Percentiles rank a stretch among this genome's conserved stretches.
Conservation (phyloP, 495 filamentous ascomycete genomes). For the Penicillium cosmopolitanum region DNA sequence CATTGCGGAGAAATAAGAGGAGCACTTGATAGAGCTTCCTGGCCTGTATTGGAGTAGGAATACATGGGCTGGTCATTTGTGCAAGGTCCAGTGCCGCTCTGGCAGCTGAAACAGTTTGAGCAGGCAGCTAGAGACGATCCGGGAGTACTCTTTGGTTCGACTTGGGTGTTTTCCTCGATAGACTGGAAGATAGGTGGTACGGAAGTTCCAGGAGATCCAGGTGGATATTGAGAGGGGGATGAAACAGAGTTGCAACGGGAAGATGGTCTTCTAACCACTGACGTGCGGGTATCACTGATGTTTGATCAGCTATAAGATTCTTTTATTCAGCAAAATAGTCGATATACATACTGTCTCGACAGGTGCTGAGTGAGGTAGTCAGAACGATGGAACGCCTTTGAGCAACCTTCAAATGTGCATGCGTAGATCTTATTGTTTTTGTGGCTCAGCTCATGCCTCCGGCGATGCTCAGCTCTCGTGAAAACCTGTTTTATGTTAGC, state of each 20-base stretch:
- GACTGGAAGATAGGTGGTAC: not conserved
- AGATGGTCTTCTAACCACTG: not conserved
- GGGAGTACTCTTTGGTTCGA: not conserved
- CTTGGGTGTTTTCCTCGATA: not conserved
- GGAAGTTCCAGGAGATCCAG: not conserved
- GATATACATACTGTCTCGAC: constrained; percentile 18
- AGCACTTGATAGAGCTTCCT: not conserved
- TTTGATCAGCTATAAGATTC: not conserved
- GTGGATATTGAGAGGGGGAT: not conserved
- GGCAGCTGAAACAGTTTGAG: constrained; percentile 7
- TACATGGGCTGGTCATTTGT: not conserved
- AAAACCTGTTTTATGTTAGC: constrained; percentile 56
- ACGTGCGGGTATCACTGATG: constrained; percentile 1
- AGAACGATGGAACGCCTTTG: constrained; percentile 24
- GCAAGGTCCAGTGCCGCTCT: not conserved
- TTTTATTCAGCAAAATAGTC: not conserved
- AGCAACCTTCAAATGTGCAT: constrained; percentile 19
- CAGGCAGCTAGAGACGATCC: not conserved
- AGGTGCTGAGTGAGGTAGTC: constrained; percentile 27
- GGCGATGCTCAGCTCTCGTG: constrained; percentile 76
- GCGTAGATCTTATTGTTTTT: constrained; percentile 16
- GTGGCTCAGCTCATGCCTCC: constrained; percentile 25
- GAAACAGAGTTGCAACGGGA: constrained; percentile 8
- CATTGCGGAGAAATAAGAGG: constrained; percentile 6
- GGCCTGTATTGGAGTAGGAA: not conserved